Evolutionary conservation across 78 protist genomes (phyloP).

Genomic region (Mastigamoeba balamuthi): DNA sequence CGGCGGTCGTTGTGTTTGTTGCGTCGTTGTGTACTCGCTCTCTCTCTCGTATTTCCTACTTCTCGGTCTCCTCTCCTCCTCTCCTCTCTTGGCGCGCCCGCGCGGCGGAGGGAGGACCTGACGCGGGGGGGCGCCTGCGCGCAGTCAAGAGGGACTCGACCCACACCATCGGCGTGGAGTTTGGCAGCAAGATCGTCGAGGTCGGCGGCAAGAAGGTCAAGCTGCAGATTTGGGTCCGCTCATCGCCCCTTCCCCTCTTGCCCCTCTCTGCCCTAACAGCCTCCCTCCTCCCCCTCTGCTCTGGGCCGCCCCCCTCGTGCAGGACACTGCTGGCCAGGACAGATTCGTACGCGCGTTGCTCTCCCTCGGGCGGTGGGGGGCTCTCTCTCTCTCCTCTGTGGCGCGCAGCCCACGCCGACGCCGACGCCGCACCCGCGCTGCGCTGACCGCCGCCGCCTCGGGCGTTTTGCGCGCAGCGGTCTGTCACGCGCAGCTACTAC

Average conservation of each 20-base stretch:
- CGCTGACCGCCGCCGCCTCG: neutral
- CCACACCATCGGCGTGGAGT: slow-evolving; percentile 91
- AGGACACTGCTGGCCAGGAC: slow-evolving; percentile 82
- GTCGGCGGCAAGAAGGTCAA: slow-evolving; percentile 56
- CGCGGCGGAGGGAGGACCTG: too few relatives aligned
- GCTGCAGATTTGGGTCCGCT: slow-evolving; percentile 59
- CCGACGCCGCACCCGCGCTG: neutral
- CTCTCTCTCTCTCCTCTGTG: too few relatives aligned
- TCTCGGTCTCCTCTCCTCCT: too few relatives aligned
- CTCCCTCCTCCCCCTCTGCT: neutral
- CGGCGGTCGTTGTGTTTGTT: neutral
- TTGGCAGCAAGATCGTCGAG: slow-evolving; percentile 64
- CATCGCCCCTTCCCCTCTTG: neutral
- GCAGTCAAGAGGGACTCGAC: slow-evolving; percentile 48
- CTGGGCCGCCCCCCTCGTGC: neutral
- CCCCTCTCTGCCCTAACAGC: neutral
- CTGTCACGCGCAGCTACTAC: slow-evolving; percentile 74
- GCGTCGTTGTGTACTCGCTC: neutral
- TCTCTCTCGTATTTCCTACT: neutral
- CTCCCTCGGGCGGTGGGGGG: too few relatives aligned
- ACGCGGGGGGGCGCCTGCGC: neutral
- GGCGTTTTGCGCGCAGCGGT: neutral
- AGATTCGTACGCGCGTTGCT: too few relatives aligned
- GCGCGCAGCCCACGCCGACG: too few relatives aligned
- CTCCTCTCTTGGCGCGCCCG: too few relatives aligned